phyloP scores from a whole-genome alignment of 129 eudicot genomes.

The Escallonia rubra region DNA sequence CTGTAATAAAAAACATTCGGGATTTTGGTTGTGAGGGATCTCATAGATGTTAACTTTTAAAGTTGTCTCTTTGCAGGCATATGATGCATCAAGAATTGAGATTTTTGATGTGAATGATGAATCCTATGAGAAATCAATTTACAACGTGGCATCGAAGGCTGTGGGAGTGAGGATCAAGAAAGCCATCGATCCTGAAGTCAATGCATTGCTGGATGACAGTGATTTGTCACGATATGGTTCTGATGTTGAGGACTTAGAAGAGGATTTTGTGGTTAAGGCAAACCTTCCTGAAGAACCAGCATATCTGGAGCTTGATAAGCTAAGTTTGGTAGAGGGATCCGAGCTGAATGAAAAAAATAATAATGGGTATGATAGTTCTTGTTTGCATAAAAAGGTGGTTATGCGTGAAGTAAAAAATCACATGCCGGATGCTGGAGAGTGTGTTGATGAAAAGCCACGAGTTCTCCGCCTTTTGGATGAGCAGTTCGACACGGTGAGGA shows the following conservation, averaged over 20 bases:
- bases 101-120: slow-evolving; percentile 39
- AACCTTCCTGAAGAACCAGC: slow-evolving; percentile 53
- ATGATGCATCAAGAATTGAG: slow-evolving; percentile 79
- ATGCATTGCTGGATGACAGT: slow-evolving; percentile 72
- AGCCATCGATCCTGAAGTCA: slow-evolving; percentile 86
- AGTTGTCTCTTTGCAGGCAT: slow-evolving; percentile 42
- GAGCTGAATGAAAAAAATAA: slow-evolving; percentile 17
- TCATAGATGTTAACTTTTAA: no score
- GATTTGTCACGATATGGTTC: slow-evolving; percentile 66
- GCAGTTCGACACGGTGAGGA: slow-evolving; percentile 79
- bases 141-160: slow-evolving; percentile 72
- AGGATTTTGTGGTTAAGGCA: slow-evolving; percentile 81
- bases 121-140: slow-evolving; percentile 45
- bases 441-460: slow-evolving; percentile 42
- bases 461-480: slow-evolving; percentile 69
- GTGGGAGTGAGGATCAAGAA: slow-evolving; percentile 67
- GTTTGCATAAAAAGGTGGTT: slow-evolving; percentile 10
- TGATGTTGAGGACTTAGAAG: slow-evolving; percentile 78
- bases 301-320: slow-evolving; percentile 21
- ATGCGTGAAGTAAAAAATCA: slow-evolving; percentile 3
- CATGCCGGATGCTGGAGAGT: slow-evolving; percentile 7
- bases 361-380: slow-evolving; percentile 2
- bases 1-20: no score
- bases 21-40: no score
- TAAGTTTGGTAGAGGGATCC: slow-evolving; percentile 14